These are phyloP conservation scores for Candida sakaeoensis DNA, from an alignment of 805 yeast species.

Conservation along the genomic window DNA sequence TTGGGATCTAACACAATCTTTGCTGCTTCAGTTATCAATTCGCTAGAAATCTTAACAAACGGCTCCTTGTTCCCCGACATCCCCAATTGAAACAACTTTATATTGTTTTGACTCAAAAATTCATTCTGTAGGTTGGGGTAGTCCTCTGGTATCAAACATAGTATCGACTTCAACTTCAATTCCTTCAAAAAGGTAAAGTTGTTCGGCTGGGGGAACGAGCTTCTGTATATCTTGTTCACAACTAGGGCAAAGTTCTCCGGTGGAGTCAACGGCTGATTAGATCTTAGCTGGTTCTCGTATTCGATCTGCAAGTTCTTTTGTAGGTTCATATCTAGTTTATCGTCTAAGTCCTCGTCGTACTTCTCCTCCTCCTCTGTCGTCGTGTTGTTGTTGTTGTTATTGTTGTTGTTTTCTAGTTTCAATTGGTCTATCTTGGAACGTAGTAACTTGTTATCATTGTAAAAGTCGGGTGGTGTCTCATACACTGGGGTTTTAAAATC, in stretches of 20 bases:
- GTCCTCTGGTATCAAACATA: slow-evolving; percentile 87
- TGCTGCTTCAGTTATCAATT: slow-evolving; percentile 73
- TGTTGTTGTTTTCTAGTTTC: slow-evolving; percentile 19
- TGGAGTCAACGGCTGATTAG: slow-evolving; percentile 40
- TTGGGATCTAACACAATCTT: slow-evolving; percentile 77
- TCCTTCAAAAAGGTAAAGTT: slow-evolving; percentile 68
- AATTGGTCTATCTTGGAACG: slow-evolving; percentile 30
- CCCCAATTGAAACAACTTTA: slow-evolving; percentile 80
- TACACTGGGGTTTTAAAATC: slow-evolving; percentile 19
- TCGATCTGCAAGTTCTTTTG: slow-evolving; percentile 19
- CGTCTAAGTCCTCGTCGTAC: slow-evolving; percentile 41
- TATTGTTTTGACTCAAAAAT: slow-evolving; percentile 58
- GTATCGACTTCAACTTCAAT: slow-evolving; percentile 64
- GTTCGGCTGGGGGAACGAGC: slow-evolving; percentile 85
- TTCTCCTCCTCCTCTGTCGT: slow-evolving; percentile 26
- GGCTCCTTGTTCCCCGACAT: slow-evolving; percentile 96
- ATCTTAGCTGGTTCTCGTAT: slow-evolving; percentile 9
- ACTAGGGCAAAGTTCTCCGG: slow-evolving; percentile 94
- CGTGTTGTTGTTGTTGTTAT: slow-evolving; percentile 13
- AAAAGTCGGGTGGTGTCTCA: slow-evolving; percentile 1
- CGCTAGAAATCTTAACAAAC: slow-evolving; percentile 68
- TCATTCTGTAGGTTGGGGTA: slow-evolving; percentile 75
- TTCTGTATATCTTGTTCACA: slow-evolving; percentile 67
- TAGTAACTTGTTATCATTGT: slow-evolving; percentile 20
- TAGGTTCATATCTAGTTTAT: slow-evolving; percentile 29